Conservation (phyloP, 148 eudicot genomes). For the Amaranthus palmeri region DNA sequence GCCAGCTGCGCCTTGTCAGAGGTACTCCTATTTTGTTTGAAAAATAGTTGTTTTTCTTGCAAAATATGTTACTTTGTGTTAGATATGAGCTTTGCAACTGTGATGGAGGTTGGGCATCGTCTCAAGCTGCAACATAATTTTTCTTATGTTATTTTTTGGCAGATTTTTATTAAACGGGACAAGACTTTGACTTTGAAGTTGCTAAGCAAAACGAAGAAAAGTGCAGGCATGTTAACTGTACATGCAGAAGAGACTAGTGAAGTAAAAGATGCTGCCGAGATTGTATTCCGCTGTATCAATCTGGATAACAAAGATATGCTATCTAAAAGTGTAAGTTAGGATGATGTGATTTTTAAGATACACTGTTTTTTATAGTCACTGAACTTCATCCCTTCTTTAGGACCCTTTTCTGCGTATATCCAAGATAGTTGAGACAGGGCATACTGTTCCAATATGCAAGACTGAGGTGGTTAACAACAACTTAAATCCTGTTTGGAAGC, state of each 20-base stretch:
- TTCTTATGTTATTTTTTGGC: constrained; percentile 21
- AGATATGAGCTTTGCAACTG: not conserved
- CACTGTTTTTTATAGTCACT: constrained; percentile 9
- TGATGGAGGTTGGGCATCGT: not conserved
- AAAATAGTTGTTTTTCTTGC: not conserved
- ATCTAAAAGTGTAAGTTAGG: constrained; percentile 78
- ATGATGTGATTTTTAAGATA: not conserved
- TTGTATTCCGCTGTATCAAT: constrained; percentile 50
- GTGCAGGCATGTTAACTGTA: constrained; percentile 54
- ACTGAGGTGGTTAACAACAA: constrained; percentile 79
- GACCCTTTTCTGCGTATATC: constrained; percentile 94
- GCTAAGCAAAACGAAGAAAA: constrained; percentile 36
- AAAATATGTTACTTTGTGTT: too few species aligned
- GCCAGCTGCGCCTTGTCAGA: constrained; percentile 72
- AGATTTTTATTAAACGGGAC: constrained; percentile 71
- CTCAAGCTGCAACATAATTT: not conserved
- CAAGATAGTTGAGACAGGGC: constrained; percentile 65
- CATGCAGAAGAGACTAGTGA: constrained; percentile 78
- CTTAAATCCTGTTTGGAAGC: constrained; percentile 88
- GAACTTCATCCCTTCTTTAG: constrained; percentile 32
- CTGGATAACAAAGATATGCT: constrained; percentile 76
- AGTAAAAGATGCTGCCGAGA: constrained; percentile 65
- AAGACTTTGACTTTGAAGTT: constrained; percentile 60
- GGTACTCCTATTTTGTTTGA: constrained; percentile 30
- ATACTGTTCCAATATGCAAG: constrained; percentile 73